Evolutionary conservation across 2,329 filamentous ascomycete genomes (phyloP), one percentile per base, ranked within the genome.

Genomic region (Pseudohalonectria lignicola): DNA sequence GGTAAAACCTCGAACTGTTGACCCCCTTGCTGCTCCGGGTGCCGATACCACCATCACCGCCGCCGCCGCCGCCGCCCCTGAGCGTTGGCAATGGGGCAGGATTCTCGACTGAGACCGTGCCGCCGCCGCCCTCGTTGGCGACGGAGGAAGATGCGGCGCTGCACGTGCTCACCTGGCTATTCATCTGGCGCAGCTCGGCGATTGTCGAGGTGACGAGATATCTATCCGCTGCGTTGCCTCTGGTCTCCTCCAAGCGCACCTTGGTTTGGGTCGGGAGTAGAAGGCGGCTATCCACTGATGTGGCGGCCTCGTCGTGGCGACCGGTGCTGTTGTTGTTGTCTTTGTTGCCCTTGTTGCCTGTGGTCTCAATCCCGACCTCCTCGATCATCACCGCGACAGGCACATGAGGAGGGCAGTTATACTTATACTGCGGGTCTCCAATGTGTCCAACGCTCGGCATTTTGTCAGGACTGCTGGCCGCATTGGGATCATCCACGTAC

Each of bases 181-280:
- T 75, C 70, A 75, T 76, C 36, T 71, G 61, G 9, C 72, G 63
- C 40, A 76, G 64, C 51, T 73, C 65, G 15, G 63, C 62, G 21
- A 74, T 64, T 3, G 68, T 61, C 42, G 52, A 55, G n/a, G 62
- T 54, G 11, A 69, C 49, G 29, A 38, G 36, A 4, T 31, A 38
- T 29, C 32, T 38, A 15, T 23, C 30, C 12, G 23, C 23, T 7
- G 23, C 7, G 23, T 12, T 26, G 23, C 23, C 23, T 7, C 7
- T 7, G 23, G 8, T 26, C 23, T 26, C 23, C 12, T 12, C 23
- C 8, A 26, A 12, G 12, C 23, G 23, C 23, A 26, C 12, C 23
- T 26, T 26, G 7, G 23, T 7, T 7, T 7, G 12, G 7, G 23
- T 7, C 23, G 23, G 23, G 23, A 26, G 23, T 7, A 26, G 23